Conservation (phyloP, 305 asterid species). For the Fraxinus paxiana region DNA sequence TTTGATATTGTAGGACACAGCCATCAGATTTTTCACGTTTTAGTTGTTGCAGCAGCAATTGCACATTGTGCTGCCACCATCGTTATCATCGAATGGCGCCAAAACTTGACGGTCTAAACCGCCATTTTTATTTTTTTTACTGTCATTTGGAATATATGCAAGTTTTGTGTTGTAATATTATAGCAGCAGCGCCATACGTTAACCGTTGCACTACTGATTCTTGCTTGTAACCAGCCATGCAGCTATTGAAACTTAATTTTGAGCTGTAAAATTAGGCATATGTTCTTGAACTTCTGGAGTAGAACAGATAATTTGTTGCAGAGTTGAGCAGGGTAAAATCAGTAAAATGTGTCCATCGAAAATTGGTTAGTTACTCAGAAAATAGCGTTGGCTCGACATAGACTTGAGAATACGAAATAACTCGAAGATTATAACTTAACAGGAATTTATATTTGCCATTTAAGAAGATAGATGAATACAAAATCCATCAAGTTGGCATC, state of each 20-base stretch:
- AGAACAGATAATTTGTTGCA: background rate
- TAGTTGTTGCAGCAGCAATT: constrained; percentile 67
- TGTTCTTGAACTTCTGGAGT: background rate
- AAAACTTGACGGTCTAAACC: constrained; percentile 31
- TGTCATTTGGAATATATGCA: background rate
- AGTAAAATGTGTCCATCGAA: background rate
- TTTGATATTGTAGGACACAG: constrained; percentile 65
- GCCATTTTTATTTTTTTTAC: background rate
- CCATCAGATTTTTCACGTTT: constrained; percentile 64
- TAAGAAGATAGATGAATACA: background rate
- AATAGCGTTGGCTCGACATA: background rate
- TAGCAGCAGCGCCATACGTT: constrained; percentile 2
- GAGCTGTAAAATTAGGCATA: background rate
- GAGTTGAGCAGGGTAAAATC: background rate
- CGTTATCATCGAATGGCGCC: constrained; percentile 70
- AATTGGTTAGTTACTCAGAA: background rate
- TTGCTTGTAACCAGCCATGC: background rate
- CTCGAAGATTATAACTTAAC: background rate
- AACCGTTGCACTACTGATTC: background rate
- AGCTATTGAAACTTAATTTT: background rate
- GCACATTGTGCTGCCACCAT: constrained; percentile 64
- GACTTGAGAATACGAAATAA: background rate
- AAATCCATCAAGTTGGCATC: background rate
- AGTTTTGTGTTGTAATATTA: constrained; percentile 1
- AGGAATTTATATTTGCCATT: background rate